Percentiles rank a stretch among this genome's conserved stretches.
Evolutionary conservation across 805 yeast species (phyloP).

Genomic region (Spathaspora girioi): DNA sequence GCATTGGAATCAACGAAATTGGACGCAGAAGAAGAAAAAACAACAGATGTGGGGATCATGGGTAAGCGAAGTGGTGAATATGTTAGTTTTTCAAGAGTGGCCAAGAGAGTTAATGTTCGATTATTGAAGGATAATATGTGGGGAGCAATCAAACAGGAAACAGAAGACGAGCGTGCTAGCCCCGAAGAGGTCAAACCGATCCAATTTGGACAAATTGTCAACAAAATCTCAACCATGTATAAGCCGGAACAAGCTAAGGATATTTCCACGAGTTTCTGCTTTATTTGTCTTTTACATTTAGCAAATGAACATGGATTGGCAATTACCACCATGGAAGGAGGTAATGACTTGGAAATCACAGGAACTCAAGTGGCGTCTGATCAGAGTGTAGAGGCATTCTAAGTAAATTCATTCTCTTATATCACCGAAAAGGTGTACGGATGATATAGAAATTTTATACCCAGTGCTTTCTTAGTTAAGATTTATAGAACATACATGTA

Average conservation of each 20-base stretch:
- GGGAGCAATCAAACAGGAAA: conserved; percentile 26
- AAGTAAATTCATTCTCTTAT: not conserved
- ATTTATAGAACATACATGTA: not conserved
- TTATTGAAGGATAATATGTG: conserved; percentile 39
- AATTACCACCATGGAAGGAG: conserved; percentile 25
- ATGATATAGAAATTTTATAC: too few relatives aligned
- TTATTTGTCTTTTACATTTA: conserved; percentile 41
- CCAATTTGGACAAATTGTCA: conserved; percentile 35
- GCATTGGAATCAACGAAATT: conserved; percentile 20
- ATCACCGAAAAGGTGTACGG: too few relatives aligned
- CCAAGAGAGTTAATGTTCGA: conserved; percentile 40
- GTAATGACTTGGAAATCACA: conserved; percentile 32
- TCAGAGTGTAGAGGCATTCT: not conserved
- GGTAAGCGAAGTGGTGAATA: conserved; percentile 32
- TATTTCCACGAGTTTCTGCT: conserved; percentile 43
- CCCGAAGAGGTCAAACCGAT: conserved; percentile 23
- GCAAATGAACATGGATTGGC: conserved; percentile 42
- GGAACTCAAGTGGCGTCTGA: conserved; percentile 15
- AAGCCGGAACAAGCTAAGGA: conserved; percentile 37
- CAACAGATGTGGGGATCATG: conserved; percentile 3
- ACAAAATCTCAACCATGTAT: conserved; percentile 31
- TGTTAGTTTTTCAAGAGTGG: conserved; percentile 40
- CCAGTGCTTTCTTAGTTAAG: not conserved
- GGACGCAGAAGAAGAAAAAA: conserved; percentile 5
- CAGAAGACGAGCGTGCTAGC: conserved; percentile 1